These are phyloP conservation scores for Xylaria sp. DNA, from an alignment of 2,329 filamentous ascomycete species.

Conservation along the genomic window DNA sequence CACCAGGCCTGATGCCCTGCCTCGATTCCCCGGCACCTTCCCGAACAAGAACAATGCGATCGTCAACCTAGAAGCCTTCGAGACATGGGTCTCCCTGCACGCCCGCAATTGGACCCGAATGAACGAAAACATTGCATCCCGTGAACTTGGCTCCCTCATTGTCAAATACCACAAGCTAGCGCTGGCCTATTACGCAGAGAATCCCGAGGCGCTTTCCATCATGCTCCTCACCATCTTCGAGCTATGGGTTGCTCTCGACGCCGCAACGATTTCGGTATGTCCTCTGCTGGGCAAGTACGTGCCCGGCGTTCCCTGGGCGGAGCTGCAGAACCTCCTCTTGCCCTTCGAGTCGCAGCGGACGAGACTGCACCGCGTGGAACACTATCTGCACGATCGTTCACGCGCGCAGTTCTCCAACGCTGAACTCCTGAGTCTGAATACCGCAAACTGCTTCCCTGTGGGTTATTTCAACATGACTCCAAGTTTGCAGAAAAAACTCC, in stretches of 20 bases:
- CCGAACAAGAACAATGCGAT: background rate
- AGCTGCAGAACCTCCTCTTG: conserved; percentile 23
- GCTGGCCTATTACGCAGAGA: background rate
- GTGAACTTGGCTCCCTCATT: conserved; percentile 5
- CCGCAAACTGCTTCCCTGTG: conserved; percentile 1
- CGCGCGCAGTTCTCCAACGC: background rate
- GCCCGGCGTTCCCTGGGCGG: conserved; percentile 25
- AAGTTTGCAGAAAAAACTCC: background rate
- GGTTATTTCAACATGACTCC: background rate
- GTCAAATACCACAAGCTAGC: conserved; percentile 4
- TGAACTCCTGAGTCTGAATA: background rate
- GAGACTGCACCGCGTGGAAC: conserved; percentile 1
- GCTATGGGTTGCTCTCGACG: conserved; percentile 12
- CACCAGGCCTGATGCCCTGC: background rate
- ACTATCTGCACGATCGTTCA: conserved; percentile 1
- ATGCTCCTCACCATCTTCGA: conserved; percentile 15
- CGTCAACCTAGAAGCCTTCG: conserved; percentile 36
- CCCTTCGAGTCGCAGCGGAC: conserved; percentile 8
- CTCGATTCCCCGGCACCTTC: background rate
- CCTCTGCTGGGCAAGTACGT: conserved; percentile 16
- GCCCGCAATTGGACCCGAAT: conserved; percentile 1
- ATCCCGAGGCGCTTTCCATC: conserved; percentile 10
- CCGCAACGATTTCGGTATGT: background rate
- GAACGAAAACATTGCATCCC: background rate
- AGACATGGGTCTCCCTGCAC: conserved; percentile 40